A percentile compares a stretch with the other conserved stretches of the same genome.
phyloP scores from a whole-genome alignment of 352 stramenopile genomes.

The Globisporangium camurandrum region DNA sequence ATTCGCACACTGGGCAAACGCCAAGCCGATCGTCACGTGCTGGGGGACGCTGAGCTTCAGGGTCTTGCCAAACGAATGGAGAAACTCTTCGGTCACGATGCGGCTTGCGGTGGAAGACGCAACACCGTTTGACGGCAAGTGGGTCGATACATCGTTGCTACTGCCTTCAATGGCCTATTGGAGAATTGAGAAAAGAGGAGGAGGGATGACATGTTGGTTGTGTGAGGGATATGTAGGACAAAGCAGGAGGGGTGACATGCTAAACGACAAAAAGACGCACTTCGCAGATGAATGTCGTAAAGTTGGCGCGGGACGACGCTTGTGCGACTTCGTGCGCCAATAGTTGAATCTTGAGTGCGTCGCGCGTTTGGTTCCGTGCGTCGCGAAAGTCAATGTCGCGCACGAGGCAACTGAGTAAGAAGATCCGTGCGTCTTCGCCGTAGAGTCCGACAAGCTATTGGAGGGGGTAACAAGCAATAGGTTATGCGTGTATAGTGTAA shows the following conservation, averaged over 20 bases:
- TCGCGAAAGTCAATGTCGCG: conserved; percentile 89
- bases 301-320: conserved; percentile 84
- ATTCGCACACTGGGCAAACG: conserved; percentile 75
- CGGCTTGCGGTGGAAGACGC: conserved; percentile 11
- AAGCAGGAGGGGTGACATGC: no score
- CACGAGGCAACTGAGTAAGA: conserved; percentile 87
- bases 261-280: no score
- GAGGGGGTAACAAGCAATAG: no score
- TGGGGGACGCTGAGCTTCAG: conserved; percentile 83
- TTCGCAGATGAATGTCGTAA: conserved; percentile 87
- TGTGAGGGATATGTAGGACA: not conserved
- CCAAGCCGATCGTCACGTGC: conserved; percentile 76
- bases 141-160: conserved; percentile 28
- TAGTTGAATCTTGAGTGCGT: conserved; percentile 86
- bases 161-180: conserved; percentile 61
- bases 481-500: no score
- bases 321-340: conserved; percentile 87
- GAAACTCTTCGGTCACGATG: conserved; percentile 72
- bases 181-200: not conserved
- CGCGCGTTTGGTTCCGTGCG: conserved; percentile 69
- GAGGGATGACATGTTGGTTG: not conserved
- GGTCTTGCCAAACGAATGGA: conserved; percentile 65
- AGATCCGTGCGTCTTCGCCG: conserved; percentile 87
- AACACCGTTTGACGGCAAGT: conserved; percentile 10
- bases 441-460: conserved; percentile 89